Conservation (phyloP, 2,329 filamentous ascomycete genomes). For the Aspergillus ochraceoroseus region DNA sequence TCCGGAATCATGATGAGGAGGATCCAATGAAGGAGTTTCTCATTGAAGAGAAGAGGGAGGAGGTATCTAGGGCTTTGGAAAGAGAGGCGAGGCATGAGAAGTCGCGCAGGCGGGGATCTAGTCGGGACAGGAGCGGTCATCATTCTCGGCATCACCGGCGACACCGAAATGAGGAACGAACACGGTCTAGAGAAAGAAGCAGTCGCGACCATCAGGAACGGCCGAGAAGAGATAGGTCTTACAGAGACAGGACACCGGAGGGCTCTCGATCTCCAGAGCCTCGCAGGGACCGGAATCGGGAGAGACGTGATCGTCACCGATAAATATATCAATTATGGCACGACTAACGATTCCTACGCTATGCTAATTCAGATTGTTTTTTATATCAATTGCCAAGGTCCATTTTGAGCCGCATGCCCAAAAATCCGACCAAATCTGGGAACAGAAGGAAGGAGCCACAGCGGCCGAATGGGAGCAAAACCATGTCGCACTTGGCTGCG, state of each 20-base stretch:
- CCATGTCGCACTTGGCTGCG: no score
- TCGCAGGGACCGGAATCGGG: constrained; percentile 27
- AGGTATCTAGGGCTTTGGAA: constrained; percentile 67
- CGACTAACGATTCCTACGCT: constrained; percentile 5
- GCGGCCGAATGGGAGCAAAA: no score
- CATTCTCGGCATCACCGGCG: constrained; percentile 47
- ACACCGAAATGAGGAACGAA: constrained; percentile 39
- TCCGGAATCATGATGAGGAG: constrained; percentile 82
- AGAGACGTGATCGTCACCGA: constrained; percentile 32
- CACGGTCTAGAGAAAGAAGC: constrained; percentile 31
- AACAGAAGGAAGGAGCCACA: no score
- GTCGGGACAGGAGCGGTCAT: constrained; percentile 40
- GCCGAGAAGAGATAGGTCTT: constrained; percentile 27
- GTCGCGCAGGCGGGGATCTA: constrained; percentile 30
- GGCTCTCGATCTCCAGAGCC: constrained; percentile 30
- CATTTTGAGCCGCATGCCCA: neutral
- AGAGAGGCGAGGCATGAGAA: constrained; percentile 51
- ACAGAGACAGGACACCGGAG: constrained; percentile 27
- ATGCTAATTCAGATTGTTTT: constrained; percentile 3
- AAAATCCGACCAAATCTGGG: no score
- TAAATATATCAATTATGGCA: constrained; percentile 18
- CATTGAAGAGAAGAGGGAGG: constrained; percentile 85
- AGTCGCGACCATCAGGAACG: constrained; percentile 29
- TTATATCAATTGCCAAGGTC: neutral
- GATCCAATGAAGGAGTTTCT: constrained; percentile 95